phyloP scores from a whole-genome alignment of 768 basidiomycete genomes.

The Dictyophora rubrovolvata region DNA sequence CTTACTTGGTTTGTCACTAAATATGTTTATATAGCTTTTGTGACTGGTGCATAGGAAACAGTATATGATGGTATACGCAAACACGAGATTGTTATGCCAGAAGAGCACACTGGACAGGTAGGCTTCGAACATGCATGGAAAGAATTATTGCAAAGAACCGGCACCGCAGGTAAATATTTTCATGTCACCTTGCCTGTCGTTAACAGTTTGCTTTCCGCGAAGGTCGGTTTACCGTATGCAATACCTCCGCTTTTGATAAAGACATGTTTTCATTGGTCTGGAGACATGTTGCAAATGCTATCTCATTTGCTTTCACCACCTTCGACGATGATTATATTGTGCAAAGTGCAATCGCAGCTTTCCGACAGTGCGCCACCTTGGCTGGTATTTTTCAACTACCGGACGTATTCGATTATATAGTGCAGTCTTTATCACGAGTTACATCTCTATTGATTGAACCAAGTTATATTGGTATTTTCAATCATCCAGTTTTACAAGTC shows the following conservation, averaged over 20 bases:
- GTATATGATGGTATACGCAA: conserved; percentile 94
- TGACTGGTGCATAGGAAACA: conserved; percentile 44
- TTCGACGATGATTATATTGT: conserved; percentile 97
- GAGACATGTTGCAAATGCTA: conserved; percentile 87
- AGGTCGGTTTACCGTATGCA: conserved; percentile 69
- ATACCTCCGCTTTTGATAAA: conserved; percentile 70
- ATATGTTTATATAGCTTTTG: not conserved
- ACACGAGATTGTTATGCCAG: conserved; percentile 92
- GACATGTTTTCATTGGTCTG: conserved; percentile 94
- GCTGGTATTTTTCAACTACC: conserved; percentile 83
- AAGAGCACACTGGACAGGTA: conserved; percentile 91
- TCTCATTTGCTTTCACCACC: conserved; percentile 90
- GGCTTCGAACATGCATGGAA: conserved; percentile 99
- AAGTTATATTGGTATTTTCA: conserved; percentile 59
- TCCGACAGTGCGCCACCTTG: conserved; percentile 89
- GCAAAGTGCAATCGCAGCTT: conserved; percentile 90
- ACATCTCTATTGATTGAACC: conserved; percentile 77
- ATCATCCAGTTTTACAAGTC: conserved; percentile 81
- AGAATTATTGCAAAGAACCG: conserved; percentile 74
- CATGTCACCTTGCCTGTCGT: conserved; percentile 3
- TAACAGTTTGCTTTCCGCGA: conserved; percentile 2
- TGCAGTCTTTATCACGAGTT: conserved; percentile 83
- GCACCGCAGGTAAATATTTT: conserved; percentile 54
- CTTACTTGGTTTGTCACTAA: conserved; percentile 58
- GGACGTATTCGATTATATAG: conserved; percentile 95